Conservation (phyloP, 306 rosid species). For the Prunus kanzakura region DNA sequence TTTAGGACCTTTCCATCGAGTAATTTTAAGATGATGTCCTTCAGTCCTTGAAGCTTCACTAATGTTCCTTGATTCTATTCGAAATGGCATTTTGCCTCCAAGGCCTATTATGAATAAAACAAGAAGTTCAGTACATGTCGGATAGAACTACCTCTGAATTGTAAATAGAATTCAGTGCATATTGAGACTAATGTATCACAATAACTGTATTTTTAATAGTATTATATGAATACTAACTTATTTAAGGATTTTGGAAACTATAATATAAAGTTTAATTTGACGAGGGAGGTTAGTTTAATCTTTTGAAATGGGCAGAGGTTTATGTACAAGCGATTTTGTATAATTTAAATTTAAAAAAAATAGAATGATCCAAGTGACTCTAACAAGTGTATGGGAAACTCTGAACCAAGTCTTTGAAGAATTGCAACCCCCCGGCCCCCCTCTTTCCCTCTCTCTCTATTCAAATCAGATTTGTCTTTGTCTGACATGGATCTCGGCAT, state of each 20-base stretch:
- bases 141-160: background rate
- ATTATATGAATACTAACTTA: background rate
- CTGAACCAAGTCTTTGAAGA: no score
- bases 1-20: background rate
- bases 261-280: background rate
- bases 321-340: background rate
- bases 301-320: no score
- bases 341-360: no score
- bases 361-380: no score
- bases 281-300: background rate
- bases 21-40: background rate
- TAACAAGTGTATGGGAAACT: no score
- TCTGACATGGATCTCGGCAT: slow-evolving; percentile 7
- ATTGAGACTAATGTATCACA: background rate
- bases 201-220: background rate
- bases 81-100: background rate
- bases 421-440: no score
- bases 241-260: background rate
- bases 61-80: background rate
- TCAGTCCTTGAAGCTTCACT: background rate
- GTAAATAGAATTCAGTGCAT: background rate
- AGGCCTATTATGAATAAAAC: background rate
- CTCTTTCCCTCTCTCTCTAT: background rate
- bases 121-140: background rate
- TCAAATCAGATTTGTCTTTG: background rate